Conservation (phyloP, 805 yeast species). For the Wickerhamomyces strasburgensis region DNA sequence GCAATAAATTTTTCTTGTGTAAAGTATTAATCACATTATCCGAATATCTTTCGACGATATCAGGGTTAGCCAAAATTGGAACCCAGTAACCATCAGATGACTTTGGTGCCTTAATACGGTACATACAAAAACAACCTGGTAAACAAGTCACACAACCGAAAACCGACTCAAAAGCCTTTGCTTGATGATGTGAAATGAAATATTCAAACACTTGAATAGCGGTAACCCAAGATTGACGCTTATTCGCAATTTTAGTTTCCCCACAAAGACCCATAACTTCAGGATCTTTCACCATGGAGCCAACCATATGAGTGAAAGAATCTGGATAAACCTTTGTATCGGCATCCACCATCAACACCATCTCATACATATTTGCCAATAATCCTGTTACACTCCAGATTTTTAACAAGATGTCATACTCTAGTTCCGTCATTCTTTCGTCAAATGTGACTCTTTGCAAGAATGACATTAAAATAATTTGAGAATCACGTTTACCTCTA, state of each 20-base stretch:
- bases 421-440: constrained; percentile 91
- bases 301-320: constrained; percentile 83
- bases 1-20: constrained; percentile 78
- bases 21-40: constrained; percentile 81
- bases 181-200: constrained; percentile 88
- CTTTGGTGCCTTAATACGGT: constrained; percentile 86
- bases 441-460: constrained; percentile 83
- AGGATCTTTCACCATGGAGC: constrained; percentile 85
- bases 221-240: constrained; percentile 81
- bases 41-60: constrained; percentile 85
- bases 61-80: constrained; percentile 88
- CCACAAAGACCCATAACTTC: constrained; percentile 91
- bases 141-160: constrained; percentile 93
- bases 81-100: constrained; percentile 82
- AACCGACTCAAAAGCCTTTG: constrained; percentile 92
- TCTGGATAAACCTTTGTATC: constrained; percentile 88
- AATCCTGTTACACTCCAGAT: constrained; percentile 84
- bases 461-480: constrained; percentile 84
- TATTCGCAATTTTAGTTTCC: constrained; percentile 87
- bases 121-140: constrained; percentile 93
- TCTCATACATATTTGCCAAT: constrained; percentile 77
- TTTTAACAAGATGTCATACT: constrained; percentile 66
- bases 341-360: constrained; percentile 90
- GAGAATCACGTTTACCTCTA: constrained; percentile 95
- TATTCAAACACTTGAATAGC: constrained; percentile 92